Conservation (phyloP, 768 basidiomycete species). For the Mycena rebaudengoi region DNA sequence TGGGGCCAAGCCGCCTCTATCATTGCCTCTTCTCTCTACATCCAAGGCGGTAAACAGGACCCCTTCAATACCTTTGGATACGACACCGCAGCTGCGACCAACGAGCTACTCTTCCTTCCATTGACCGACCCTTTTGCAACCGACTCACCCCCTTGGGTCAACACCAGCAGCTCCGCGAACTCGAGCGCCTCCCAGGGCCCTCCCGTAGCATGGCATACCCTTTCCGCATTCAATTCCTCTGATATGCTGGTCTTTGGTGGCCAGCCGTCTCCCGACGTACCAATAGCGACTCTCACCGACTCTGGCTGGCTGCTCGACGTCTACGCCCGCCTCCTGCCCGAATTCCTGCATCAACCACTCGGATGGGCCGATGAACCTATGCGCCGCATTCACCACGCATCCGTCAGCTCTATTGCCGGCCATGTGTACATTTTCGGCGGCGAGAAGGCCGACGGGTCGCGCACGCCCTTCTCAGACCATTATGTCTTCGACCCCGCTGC, state of each 20-base stretch:
- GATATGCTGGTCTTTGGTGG: slow-evolving; percentile 79
- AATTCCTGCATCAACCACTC: slow-evolving; percentile 55
- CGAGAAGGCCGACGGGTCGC: slow-evolving; percentile 82
- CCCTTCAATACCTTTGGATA: slow-evolving; percentile 74
- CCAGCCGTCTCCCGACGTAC: slow-evolving; percentile 66
- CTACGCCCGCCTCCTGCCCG: slow-evolving; percentile 43
- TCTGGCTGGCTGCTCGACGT: slow-evolving; percentile 69
- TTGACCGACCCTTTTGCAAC: slow-evolving; percentile 65
- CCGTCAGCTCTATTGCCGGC: slow-evolving; percentile 56
- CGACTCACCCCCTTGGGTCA: slow-evolving; percentile 75
- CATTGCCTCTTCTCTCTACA: slow-evolving; percentile 65
- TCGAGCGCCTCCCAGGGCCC: slow-evolving; percentile 61
- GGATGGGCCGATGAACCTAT: slow-evolving; percentile 74
- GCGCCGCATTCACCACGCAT: slow-evolving; percentile 80
- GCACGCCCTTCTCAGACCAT: slow-evolving; percentile 65
- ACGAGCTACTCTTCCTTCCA: slow-evolving; percentile 76
- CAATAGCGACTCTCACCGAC: slow-evolving; percentile 63
- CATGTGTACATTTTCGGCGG: slow-evolving; percentile 81
- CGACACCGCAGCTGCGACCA: slow-evolving; percentile 73
- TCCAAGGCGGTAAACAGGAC: slow-evolving; percentile 88
- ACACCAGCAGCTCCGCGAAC: slow-evolving; percentile 58
- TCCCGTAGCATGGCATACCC: slow-evolving; percentile 79
- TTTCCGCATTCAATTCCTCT: slow-evolving; percentile 69
- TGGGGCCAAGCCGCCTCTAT: slow-evolving; percentile 84
- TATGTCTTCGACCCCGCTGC: slow-evolving; percentile 65